These are phyloP conservation scores for Botrytis squamosa DNA, from an alignment of 2,329 filamentous ascomycete species.

Conservation along the genomic window DNA sequence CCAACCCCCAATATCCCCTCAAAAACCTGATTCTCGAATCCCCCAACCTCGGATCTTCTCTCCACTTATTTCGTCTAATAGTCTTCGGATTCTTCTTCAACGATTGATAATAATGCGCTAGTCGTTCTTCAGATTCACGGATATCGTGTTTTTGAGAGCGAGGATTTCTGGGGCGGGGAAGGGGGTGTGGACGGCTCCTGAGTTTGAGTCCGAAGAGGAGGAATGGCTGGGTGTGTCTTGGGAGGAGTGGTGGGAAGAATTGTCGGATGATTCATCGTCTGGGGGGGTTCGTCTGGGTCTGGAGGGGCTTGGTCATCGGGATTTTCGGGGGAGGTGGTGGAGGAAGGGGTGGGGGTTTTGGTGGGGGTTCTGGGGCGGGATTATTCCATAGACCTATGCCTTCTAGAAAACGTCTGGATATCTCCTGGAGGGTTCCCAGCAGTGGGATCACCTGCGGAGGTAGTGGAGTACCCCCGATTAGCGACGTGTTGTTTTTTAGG, in stretches of 20 bases:
- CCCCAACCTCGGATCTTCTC: not conserved
- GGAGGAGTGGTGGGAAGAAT: not conserved
- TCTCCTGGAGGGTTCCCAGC: not conserved
- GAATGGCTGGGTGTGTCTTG: not conserved
- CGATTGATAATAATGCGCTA: not conserved
- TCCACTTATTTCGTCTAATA: not conserved
- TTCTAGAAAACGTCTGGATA: not conserved
- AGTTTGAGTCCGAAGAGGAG: not conserved
- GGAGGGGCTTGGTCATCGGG: too few relatives aligned
- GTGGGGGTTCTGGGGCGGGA: too few relatives aligned
- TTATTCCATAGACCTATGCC: not conserved
- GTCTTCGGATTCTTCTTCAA: not conserved
- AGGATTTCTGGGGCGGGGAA: not conserved
- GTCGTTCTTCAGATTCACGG: not conserved
- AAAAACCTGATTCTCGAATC: not conserved
- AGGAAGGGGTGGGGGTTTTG: too few relatives aligned
- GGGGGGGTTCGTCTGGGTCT: not conserved
- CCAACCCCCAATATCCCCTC: not conserved
- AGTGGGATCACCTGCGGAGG: not conserved
- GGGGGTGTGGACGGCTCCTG: rapidly evolving
- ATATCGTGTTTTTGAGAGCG: not conserved
- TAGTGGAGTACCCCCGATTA: not conserved
- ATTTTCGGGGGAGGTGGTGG: too few relatives aligned
- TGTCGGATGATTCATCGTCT: not conserved
- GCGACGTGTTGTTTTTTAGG: not conserved